Conservation (phyloP, 2,329 filamentous ascomycete species). For the Westerdykella sp. region DNA sequence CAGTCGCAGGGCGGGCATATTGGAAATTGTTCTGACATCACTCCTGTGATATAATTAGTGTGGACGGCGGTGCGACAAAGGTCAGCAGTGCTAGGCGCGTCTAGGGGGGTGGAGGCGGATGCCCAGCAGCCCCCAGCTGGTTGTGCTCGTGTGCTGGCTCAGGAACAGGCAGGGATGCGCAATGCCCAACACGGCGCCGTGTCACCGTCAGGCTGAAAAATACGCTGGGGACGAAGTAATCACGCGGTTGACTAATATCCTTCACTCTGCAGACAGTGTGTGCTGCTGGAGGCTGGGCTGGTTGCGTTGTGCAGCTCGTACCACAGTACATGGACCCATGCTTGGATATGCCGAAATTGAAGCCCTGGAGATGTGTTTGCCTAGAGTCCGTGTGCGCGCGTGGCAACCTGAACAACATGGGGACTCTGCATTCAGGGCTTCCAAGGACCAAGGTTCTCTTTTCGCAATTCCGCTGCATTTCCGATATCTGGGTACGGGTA, state of each 20-base stretch:
- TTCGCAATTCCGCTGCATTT: too few species aligned
- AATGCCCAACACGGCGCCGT: conserved; percentile 11
- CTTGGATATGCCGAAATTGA: conserved; percentile 12
- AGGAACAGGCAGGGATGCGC: conserved; percentile 27
- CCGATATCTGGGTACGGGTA: too few species aligned
- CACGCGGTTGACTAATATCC: conserved; percentile 7
- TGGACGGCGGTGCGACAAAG: background rate
- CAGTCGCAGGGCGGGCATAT: background rate
- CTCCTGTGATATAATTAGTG: background rate
- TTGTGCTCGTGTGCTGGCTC: conserved; percentile 7
- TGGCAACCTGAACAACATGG: conserved; percentile 1
- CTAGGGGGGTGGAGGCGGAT: background rate
- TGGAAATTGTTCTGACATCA: background rate
- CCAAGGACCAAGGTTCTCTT: too few species aligned
- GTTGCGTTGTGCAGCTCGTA: conserved; percentile 26
- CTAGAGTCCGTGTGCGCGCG: background rate
- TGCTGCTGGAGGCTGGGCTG: conserved; percentile 3
- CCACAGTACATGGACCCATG: conserved; percentile 18
- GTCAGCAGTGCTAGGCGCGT: background rate
- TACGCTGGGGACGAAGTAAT: conserved; percentile 15
- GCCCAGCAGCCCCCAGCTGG: too few species aligned
- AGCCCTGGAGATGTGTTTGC: conserved; percentile 2
- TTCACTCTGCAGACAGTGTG: conserved; percentile 26
- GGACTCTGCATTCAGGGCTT: background rate
- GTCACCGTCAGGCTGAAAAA: conserved; percentile 22